Evolutionary conservation across 2,329 filamentous ascomycete species (phyloP).

Genomic region (Pseudophaeomoniella oleicola): DNA sequence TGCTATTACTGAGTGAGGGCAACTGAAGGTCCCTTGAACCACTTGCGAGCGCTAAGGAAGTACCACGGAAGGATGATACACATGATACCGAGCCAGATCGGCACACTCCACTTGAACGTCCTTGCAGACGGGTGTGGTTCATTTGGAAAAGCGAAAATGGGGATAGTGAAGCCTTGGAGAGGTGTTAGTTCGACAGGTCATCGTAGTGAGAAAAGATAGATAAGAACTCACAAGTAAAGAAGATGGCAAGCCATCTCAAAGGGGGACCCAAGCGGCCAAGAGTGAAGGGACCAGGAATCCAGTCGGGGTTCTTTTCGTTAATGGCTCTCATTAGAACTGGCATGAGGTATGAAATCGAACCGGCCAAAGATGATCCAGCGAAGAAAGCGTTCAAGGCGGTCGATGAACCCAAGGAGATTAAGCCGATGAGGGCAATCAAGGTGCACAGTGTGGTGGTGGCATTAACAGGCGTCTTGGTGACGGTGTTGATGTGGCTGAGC

Average conservation of each 20-base stretch:
- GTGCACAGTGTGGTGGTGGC: constrained; percentile 23
- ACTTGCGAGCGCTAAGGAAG: constrained; percentile 1
- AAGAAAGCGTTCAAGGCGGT: constrained; percentile 2
- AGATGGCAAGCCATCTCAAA: background rate
- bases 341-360: constrained; percentile 2
- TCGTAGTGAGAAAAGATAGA: too few species aligned
- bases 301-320: constrained; percentile 3
- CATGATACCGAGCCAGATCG: constrained; percentile 1
- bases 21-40: constrained; percentile 1
- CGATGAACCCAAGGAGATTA: constrained; percentile 1
- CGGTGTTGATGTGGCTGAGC: constrained; percentile 38
- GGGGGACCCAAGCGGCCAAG: background rate
- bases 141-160: constrained; percentile 1
- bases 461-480: constrained; percentile 42
- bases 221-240: constrained; percentile 2
- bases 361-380: constrained; percentile 2
- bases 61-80: constrained; percentile 1
- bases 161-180: constrained; percentile 2
- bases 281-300: constrained; percentile 1
- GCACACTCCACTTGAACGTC: constrained; percentile 3
- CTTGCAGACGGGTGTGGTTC: background rate
- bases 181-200: background rate
- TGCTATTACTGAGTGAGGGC: background rate
- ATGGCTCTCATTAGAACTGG: constrained; percentile 2
- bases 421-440: constrained; percentile 1